phyloP scores from a whole-genome alignment of 108 stramenopile genomes.

The Discostella pseudostelligera region DNA sequence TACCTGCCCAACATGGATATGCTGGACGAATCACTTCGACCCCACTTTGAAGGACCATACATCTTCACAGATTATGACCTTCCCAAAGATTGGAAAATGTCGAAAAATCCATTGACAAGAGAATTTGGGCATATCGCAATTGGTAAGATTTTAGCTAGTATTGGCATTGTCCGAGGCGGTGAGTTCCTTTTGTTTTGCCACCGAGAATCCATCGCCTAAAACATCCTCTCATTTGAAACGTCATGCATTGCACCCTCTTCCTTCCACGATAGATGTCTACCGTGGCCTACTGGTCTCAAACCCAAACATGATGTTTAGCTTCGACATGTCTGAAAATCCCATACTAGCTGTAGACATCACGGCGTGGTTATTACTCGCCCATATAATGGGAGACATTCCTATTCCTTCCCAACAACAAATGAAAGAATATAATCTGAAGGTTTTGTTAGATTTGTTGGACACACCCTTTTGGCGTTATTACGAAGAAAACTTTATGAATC shows the following conservation, averaged over 20 bases:
- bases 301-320: conserved; percentile 17
- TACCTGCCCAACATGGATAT: not conserved
- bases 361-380: conserved; percentile 28
- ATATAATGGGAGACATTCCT: too few relatives aligned
- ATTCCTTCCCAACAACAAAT: too few relatives aligned
- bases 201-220: too few relatives aligned
- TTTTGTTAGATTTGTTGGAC: conserved; percentile 12
- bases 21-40: not conserved
- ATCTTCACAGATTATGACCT: not conserved
- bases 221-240: too few relatives aligned
- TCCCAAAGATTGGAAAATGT: conserved; percentile 19
- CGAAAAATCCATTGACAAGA: not conserved
- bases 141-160: too few relatives aligned
- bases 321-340: conserved; percentile 9
- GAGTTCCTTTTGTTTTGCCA: too few relatives aligned
- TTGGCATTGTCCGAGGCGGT: too few relatives aligned
- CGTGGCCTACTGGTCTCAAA: conserved; percentile 16
- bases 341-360: conserved; percentile 21
- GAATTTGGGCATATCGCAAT: not conserved
- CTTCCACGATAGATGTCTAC: conserved; percentile 17
- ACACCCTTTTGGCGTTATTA: conserved; percentile 1
- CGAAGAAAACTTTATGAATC: conserved; percentile 10
- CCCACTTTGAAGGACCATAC: not conserved
- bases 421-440: not conserved
- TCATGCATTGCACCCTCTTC: not conserved